Percentiles rank a stretch among this genome's conserved stretches.
Evolutionary conservation across 345 rosid genomes (phyloP).

Genomic region (Lagerstroemia speciosa): DNA sequence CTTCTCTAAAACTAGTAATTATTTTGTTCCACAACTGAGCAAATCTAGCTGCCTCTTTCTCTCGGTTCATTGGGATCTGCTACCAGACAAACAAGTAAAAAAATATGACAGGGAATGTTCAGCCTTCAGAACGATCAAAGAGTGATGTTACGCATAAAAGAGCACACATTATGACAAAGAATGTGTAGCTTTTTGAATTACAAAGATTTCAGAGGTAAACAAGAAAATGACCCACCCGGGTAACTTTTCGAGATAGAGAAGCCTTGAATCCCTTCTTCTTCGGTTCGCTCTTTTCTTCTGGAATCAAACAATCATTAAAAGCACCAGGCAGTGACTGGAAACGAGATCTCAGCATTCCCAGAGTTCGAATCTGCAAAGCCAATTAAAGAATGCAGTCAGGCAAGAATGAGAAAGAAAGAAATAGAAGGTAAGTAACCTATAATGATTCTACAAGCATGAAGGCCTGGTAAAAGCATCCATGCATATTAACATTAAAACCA

Average conservation of each 20-base stretch:
- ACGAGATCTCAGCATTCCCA: constrained; percentile 94
- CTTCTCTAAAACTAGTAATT: constrained; percentile 85
- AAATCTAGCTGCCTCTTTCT: constrained; percentile 96
- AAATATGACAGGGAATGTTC: background rate
- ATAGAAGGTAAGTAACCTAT: background rate
- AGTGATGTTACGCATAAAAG: background rate
- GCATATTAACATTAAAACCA: background rate
- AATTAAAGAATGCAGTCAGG: background rate
- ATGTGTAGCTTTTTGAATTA: background rate
- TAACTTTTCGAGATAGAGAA: background rate
- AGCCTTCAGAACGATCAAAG: background rate
- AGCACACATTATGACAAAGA: background rate
- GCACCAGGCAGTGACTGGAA: constrained; percentile 94
- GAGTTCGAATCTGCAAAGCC: constrained; percentile 59
- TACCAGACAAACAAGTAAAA: background rate
- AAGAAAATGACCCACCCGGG: background rate
- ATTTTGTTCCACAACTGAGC: constrained; percentile 98
- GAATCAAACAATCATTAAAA: constrained; percentile 77
- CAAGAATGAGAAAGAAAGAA: background rate
- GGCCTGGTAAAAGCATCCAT: background rate
- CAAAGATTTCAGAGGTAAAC: background rate
- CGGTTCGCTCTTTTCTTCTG: constrained; percentile 11
- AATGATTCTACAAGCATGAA: background rate
- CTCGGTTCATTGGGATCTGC: constrained; percentile 46
- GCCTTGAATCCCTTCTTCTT: background rate